Base-by-base conservation (phyloP, 305 asterid species). In the Fraxinus nigra region DNA sequence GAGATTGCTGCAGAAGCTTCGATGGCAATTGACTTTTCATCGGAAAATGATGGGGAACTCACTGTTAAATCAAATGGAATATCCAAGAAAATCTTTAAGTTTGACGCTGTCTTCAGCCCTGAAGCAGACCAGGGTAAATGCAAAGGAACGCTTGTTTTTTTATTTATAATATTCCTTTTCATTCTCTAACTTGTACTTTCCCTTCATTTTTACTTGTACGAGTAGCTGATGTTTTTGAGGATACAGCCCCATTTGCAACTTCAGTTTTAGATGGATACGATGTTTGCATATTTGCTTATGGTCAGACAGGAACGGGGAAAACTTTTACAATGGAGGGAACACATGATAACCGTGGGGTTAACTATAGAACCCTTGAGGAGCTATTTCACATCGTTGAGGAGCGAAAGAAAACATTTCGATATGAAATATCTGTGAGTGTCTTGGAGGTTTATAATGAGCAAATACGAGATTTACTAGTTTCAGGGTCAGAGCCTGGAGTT, bases 291-390 rank as follows among this genome's bases (percentile, higher is more conserved):
- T 94, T 96, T 87, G 99, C 99, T 59, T 96, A 94, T 63, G 99
- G 99, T 0, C 99, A 96, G 90, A 96, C 99, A 0, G 99, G 98
- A 80, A 93, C 96, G 0, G 99, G 99, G 69, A 96, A 96, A 83
- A 96, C 99, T 32, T 96, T 91, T 83, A 96, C 99, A 0, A 96
- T 96, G 99, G 99, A 96, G 72, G 99, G 99, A 82, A 93, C 97
- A 65, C 86, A 83, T 37, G 95, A 91, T 79, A 94, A 94, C 24
- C 99, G 98, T 38, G 99, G 99, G 73, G 98, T 96, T 69, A 96
- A 96, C 86, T 94, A 93, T 74, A 89, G 97, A 83, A 96, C 99
- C 77, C 95, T 96, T 61, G 93, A 93, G 89, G 89, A 89, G 82
- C 86, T 96, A n/a, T 96, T 94, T 83, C 89, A 76, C 88, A 90